A percentile compares a stretch with the other conserved stretches of the same genome.
Evolutionary conservation across 345 rosid species (phyloP).

Genomic region (Melaleuca alternifolia): DNA sequence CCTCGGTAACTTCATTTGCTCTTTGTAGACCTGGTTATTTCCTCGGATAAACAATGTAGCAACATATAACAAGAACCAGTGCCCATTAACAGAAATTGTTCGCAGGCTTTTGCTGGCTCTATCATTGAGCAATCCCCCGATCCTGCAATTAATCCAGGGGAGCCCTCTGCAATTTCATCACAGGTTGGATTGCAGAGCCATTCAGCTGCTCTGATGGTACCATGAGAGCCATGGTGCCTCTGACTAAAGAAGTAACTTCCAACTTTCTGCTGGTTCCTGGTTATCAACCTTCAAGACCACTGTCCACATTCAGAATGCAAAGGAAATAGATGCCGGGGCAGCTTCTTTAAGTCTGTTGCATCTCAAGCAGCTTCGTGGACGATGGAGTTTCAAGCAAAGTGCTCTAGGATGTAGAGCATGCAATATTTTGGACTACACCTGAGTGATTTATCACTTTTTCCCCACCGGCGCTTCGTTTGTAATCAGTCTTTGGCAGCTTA

Average conservation of each 20-base stretch:
- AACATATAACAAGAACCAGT: neutral
- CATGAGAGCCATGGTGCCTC: neutral
- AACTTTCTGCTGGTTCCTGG: conserved; percentile 28
- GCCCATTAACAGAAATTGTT: neutral
- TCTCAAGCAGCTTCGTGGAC: neutral
- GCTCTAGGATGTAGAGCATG: neutral
- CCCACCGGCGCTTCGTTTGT: neutral
- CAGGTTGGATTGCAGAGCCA: conserved; percentile 28
- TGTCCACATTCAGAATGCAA: conserved; percentile 77
- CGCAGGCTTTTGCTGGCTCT: conserved; percentile 74
- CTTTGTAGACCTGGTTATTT: neutral
- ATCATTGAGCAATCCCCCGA: conserved; percentile 47
- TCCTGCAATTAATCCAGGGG: conserved; percentile 12
- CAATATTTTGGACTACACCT: neutral
- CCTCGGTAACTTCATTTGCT: neutral
- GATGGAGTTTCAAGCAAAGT: neutral
- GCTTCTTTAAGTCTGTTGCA: neutral
- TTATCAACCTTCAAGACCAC: conserved; percentile 54
- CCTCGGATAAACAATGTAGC: neutral
- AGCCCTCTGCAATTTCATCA: conserved; percentile 13
- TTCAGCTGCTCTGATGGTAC: neutral
- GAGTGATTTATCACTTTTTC: neutral
- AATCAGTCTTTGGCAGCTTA: neutral
- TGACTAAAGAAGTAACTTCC: neutral
- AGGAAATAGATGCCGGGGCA: conserved; percentile 27